These are phyloP conservation scores for Heteromeles arbutifolia DNA, from an alignment of 306 rosid species.

Conservation along the genomic window DNA sequence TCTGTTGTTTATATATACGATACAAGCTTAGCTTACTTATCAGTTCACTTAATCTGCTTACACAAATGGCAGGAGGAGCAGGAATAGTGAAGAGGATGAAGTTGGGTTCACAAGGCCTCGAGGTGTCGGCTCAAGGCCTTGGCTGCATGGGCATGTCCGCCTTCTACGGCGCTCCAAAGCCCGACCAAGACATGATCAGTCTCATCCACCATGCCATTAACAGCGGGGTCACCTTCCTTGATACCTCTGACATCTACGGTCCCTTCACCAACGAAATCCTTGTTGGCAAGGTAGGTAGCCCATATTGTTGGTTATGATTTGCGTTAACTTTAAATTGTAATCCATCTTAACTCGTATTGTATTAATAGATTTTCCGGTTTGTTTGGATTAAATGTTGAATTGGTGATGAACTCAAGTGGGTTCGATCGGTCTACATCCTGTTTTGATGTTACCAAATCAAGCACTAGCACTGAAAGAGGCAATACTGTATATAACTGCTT, in stretches of 20 bases:
- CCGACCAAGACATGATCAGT: slow-evolving; percentile 47
- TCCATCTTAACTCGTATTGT: neutral
- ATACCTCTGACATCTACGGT: slow-evolving; percentile 46
- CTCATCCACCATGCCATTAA: slow-evolving; percentile 51
- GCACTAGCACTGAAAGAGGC: no score
- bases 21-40: no score
- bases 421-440: neutral
- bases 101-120: slow-evolving; percentile 48
- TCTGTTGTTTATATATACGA: no score
- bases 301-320: neutral
- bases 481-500: neutral
- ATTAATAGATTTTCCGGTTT: neutral
- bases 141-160: slow-evolving; percentile 66
- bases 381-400: neutral
- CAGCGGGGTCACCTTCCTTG: slow-evolving; percentile 48
- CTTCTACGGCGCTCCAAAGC: slow-evolving; percentile 45
- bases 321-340: neutral
- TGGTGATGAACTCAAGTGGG: neutral
- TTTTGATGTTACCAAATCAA: no score
- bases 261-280: slow-evolving; percentile 48
- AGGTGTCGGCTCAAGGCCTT: slow-evolving; percentile 48
- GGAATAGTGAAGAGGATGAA: slow-evolving; percentile 35
- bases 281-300: slow-evolving; percentile 33
- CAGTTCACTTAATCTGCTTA: neutral
- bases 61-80: slow-evolving; percentile 29